Percentiles rank a stretch among this genome's conserved stretches.
phyloP scores from a whole-genome alignment of 768 basidiomycete species.

The Kwoniella mangroviensis region DNA sequence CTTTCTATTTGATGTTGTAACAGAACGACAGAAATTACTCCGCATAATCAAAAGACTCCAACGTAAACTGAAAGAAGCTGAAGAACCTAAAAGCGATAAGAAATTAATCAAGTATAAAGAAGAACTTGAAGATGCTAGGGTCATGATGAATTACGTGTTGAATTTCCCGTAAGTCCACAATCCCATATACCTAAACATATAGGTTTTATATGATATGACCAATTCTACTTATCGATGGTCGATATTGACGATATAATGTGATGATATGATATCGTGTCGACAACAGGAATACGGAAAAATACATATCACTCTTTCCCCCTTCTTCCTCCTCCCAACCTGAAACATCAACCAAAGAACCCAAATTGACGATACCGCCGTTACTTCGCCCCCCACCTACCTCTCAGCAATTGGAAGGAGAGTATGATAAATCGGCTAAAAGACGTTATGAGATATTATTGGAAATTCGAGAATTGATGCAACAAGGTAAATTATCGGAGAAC shows the following conservation, averaged over 20 bases:
- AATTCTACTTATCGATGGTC: not conserved
- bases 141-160: slow-evolving; percentile 87
- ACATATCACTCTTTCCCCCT: slow-evolving; percentile 82
- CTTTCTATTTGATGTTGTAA: not conserved
- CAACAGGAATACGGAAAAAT: slow-evolving; percentile 74
- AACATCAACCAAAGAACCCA: slow-evolving; percentile 4
- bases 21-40: slow-evolving; percentile 84
- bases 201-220: not conserved
- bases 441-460: slow-evolving; percentile 42
- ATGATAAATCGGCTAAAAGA: slow-evolving; percentile 8
- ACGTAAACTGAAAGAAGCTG: slow-evolving; percentile 18
- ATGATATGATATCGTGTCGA: not conserved
- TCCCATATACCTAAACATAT: not conserved
- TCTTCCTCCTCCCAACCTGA: slow-evolving; percentile 20
- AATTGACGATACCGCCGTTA: slow-evolving; percentile 25
- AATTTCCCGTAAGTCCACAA: slow-evolving; percentile 61
- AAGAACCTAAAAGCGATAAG: slow-evolving; percentile 63
- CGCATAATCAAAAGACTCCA: slow-evolving; percentile 66
- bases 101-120: slow-evolving; percentile 62
- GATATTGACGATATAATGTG: slow-evolving; percentile 17
- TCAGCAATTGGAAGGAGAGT: slow-evolving; percentile 4
- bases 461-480: slow-evolving; percentile 36
- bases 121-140: slow-evolving; percentile 68
- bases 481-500: slow-evolving; percentile 28
- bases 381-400: slow-evolving; percentile 11